These are phyloP conservation scores for Russula sp. DNA, from an alignment of 768 basidiomycete genomes.

Conservation along the genomic window DNA sequence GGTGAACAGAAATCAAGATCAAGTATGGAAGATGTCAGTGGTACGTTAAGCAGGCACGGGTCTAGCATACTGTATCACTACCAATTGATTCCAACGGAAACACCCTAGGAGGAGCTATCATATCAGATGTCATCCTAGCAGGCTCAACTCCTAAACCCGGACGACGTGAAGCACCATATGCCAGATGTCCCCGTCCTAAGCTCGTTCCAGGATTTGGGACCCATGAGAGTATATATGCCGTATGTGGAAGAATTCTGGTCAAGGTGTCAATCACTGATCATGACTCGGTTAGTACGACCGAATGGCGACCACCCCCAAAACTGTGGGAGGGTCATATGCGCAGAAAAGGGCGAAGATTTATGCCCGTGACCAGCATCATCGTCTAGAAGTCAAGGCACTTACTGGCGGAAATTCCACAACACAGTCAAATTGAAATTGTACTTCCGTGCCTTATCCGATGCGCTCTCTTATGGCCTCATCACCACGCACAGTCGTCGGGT, in stretches of 20 bases:
- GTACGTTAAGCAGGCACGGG: not conserved
- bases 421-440: not conserved
- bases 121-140: not conserved
- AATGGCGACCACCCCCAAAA: not conserved
- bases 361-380: too few relatives aligned
- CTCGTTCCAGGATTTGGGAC: not conserved
- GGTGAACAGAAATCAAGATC: not conserved
- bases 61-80: not conserved
- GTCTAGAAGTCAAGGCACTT: too few relatives aligned
- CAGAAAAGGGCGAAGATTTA: not conserved
- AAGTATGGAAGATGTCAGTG: slow-evolving; percentile 7
- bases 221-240: not conserved
- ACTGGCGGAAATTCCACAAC: too few relatives aligned
- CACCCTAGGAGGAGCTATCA: not conserved
- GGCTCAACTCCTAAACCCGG: not conserved
- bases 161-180: not conserved
- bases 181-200: not conserved
- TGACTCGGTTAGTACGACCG: not conserved
- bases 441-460: not conserved
- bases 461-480: not conserved
- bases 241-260: not conserved
- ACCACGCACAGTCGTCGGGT: not conserved
- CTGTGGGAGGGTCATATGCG: not conserved
- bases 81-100: not conserved
- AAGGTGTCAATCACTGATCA: not conserved